Conservation (phyloP, 371 early-diverging fungal genomes). For the Mortierella sp. region DNA sequence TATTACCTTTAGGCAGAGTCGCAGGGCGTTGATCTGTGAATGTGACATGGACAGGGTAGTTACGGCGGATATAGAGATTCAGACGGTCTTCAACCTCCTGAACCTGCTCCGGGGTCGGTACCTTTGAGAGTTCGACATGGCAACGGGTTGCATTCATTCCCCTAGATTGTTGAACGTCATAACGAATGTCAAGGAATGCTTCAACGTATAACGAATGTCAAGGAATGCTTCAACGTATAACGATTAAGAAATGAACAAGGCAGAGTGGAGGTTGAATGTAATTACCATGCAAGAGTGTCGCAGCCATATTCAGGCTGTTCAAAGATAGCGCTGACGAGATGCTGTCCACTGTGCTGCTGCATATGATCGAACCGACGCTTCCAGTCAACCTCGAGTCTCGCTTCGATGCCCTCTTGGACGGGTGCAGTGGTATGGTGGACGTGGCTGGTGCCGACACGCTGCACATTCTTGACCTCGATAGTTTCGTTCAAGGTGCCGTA, state of each 20-base stretch:
- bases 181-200: too few relatives aligned
- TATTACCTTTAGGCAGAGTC: constrained; percentile 61
- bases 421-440: constrained; percentile 71
- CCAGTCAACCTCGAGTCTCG: constrained; percentile 74
- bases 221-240: not conserved
- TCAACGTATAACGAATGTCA: too few relatives aligned
- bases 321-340: constrained; percentile 78
- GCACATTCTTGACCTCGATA: constrained; percentile 66
- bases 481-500: constrained; percentile 68
- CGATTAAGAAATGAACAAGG: not conserved
- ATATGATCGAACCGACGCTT: constrained; percentile 79
- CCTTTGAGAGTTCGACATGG: constrained; percentile 68
- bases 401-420: constrained; percentile 61
- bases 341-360: constrained; percentile 87
- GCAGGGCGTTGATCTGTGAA: constrained; percentile 62
- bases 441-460: constrained; percentile 69
- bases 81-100: constrained; percentile 62
- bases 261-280: not conserved
- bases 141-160: constrained; percentile 67
- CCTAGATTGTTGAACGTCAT: too few relatives aligned
- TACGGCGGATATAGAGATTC: constrained; percentile 68
- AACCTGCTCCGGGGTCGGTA: constrained; percentile 61
- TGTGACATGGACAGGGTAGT: constrained; percentile 59
- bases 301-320: constrained; percentile 66
- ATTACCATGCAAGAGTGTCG: constrained; percentile 77